A percentile compares a stretch with the other conserved stretches of the same genome.
phyloP scores from a whole-genome alignment of 805 yeast species.

The Myxozyma melibiosi region DNA sequence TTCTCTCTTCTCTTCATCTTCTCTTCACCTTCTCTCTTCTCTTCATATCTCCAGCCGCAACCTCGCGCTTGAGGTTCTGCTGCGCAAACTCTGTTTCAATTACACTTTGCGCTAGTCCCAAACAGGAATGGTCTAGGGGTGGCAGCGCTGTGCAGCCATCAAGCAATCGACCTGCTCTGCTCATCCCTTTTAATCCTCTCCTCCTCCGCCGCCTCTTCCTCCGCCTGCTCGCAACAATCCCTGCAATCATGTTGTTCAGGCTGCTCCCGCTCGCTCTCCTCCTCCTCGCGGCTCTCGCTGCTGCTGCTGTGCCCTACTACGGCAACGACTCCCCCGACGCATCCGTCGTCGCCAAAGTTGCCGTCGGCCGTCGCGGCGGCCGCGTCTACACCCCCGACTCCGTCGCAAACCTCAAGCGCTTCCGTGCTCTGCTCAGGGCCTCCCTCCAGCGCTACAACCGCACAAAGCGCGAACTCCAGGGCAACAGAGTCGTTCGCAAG shows the following conservation, averaged over 20 bases:
- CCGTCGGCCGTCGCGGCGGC: conserved; percentile 26
- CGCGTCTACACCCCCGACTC: conserved; percentile 25
- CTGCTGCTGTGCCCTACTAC: conserved; percentile 13
- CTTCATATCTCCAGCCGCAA: no score
- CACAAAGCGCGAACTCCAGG: conserved; percentile 32
- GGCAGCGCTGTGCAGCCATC: conserved; percentile 1
- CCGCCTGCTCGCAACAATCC: neutral
- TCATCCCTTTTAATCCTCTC: neutral
- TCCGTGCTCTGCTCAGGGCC: conserved; percentile 10
- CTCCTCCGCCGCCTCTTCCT: neutral
- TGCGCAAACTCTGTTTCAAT: neutral
- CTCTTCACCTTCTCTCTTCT: no score
- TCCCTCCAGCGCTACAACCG: conserved; percentile 15
- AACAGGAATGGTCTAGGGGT: neutral
- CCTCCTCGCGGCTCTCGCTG: neutral
- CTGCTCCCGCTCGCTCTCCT: conserved; percentile 2
- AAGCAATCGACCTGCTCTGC: no score
- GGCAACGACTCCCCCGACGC: conserved; percentile 13
- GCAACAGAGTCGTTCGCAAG: conserved; percentile 31
- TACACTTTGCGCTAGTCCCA: neutral
- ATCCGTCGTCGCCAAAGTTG: conserved; percentile 21
- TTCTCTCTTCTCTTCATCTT: no score
- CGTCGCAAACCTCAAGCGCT: conserved; percentile 24
- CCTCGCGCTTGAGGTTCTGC: no score
- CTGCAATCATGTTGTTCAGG: neutral